Percentiles rank a stretch among this genome's conserved stretches.
phyloP scores from a whole-genome alignment of 2,329 filamentous ascomycete genomes.

The Aulographum hederae region DNA sequence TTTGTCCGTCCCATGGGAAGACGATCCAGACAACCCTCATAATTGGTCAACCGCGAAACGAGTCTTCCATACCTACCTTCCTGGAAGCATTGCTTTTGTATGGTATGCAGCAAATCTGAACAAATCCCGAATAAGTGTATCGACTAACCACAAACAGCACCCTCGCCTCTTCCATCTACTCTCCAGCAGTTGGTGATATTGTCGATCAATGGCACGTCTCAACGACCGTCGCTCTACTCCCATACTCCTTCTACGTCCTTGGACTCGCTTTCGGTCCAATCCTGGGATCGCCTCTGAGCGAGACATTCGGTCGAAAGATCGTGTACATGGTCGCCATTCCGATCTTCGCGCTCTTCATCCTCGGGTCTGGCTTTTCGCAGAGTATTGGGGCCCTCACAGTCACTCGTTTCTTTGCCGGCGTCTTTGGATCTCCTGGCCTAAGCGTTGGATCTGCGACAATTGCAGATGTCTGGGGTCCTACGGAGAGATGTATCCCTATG shows the following conservation, averaged over 20 bases:
- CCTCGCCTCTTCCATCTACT: neutral
- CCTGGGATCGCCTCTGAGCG: conserved; percentile 55
- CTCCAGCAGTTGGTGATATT: neutral
- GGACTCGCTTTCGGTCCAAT: conserved; percentile 50
- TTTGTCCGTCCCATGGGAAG: too few relatives aligned
- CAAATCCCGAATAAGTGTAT: too few relatives aligned
- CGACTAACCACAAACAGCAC: too few relatives aligned
- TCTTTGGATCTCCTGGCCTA: conserved; percentile 14
- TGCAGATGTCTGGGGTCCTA: conserved; percentile 18
- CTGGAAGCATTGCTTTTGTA: too few relatives aligned
- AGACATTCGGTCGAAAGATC: conserved; percentile 47
- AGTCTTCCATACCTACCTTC: too few relatives aligned
- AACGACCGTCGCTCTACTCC: conserved; percentile 4
- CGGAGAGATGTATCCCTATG: conserved; percentile 14
- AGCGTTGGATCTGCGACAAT: conserved; percentile 22
- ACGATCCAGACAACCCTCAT: neutral
- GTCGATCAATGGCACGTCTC: neutral
- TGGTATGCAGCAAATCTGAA: too few relatives aligned
- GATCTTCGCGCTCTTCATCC: conserved; percentile 35
- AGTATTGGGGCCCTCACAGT: conserved; percentile 52
- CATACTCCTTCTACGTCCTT: conserved; percentile 9
- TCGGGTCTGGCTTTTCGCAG: conserved; percentile 29
- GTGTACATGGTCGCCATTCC: conserved; percentile 52
- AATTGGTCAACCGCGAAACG: too few relatives aligned
- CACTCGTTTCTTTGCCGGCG: conserved; percentile 33